Evolutionary conservation across 441 rosid species (phyloP).

Genomic region (Dalechampia spathulata): DNA sequence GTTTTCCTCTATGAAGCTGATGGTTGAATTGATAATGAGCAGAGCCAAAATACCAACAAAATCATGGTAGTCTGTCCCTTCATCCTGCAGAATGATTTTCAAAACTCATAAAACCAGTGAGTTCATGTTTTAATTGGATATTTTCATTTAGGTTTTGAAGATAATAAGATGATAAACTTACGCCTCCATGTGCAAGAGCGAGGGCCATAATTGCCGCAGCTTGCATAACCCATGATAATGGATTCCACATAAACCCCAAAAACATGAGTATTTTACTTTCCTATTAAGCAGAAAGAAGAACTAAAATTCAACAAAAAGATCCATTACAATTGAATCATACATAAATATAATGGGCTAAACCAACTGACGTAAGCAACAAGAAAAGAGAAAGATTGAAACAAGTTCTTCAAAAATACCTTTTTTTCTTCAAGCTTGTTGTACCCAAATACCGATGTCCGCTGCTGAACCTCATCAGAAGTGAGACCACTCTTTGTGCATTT

Average conservation of each 20-base stretch:
- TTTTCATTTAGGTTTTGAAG: background rate
- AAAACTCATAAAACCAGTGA: background rate
- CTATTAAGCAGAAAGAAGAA: constrained; percentile 33
- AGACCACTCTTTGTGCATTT: constrained; percentile 47
- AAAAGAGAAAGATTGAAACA: background rate
- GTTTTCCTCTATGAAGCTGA: constrained; percentile 90
- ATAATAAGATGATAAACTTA: constrained; percentile 17
- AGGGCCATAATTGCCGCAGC: constrained; percentile 94
- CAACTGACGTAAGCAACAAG: too few relatives aligned
- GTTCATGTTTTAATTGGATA: background rate
- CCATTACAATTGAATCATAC: too few relatives aligned
- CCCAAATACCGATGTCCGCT: constrained; percentile 40
- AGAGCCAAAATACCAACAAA: constrained; percentile 70
- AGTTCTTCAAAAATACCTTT: constrained; percentile 22
- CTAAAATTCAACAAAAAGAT: too few relatives aligned
- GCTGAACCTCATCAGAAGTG: constrained; percentile 32
- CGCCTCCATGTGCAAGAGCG: constrained; percentile 72
- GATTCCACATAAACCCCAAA: constrained; percentile 96
- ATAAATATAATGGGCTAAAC: too few relatives aligned
- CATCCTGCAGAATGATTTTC: constrained; percentile 42
- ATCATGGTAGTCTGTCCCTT: constrained; percentile 80
- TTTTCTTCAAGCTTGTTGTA: constrained; percentile 64
- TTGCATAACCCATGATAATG: constrained; percentile 97
- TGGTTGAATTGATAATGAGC: constrained; percentile 80
- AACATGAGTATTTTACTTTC: constrained; percentile 90